Evolutionary conservation across 345 rosid genomes (phyloP).

Genomic region (Arabis hirsuta): DNA sequence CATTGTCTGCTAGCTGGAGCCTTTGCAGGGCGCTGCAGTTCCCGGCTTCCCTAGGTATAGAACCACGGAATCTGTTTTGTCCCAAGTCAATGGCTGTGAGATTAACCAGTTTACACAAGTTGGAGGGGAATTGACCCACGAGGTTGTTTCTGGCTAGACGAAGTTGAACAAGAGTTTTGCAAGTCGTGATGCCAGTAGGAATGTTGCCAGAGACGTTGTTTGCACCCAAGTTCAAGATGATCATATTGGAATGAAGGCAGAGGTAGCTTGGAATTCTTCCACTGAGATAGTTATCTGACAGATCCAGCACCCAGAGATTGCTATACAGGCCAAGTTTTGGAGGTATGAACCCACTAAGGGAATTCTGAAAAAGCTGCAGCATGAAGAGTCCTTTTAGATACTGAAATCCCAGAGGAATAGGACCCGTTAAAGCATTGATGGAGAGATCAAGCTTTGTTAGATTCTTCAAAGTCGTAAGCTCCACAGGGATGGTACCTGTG

Average conservation of each 20-base stretch:
- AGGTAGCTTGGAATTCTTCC: conserved; percentile 74
- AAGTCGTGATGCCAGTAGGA: conserved; percentile 62
- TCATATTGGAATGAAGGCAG: conserved; percentile 58
- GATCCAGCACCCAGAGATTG: conserved; percentile 77
- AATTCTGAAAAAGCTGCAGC: conserved; percentile 84
- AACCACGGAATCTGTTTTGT: conserved; percentile 71
- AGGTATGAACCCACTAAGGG: conserved; percentile 71
- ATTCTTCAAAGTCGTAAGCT: conserved; percentile 67
- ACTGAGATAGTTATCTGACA: conserved; percentile 64
- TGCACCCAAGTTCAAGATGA: conserved; percentile 65
- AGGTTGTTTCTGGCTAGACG: conserved; percentile 64
- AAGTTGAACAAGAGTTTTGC: conserved; percentile 71
- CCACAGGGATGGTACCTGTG: conserved; percentile 70
- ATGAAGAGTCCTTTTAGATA: conserved; percentile 54
- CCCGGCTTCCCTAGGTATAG: conserved; percentile 71
- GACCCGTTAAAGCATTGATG: conserved; percentile 68
- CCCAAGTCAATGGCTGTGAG: conserved; percentile 71
- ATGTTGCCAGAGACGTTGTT: conserved; percentile 75
- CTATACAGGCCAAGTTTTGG: conserved; percentile 67
- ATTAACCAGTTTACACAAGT: conserved; percentile 63
- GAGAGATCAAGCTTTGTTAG: conserved; percentile 84
- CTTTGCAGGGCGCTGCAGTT: conserved; percentile 69
- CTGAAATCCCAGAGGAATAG: conserved; percentile 77
- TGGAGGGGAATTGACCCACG: conserved; percentile 64
- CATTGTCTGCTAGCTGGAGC: conserved; percentile 67